phyloP scores from a whole-genome alignment of 1,284 basidiomycete genomes.

The Apiotrichum siamense region DNA sequence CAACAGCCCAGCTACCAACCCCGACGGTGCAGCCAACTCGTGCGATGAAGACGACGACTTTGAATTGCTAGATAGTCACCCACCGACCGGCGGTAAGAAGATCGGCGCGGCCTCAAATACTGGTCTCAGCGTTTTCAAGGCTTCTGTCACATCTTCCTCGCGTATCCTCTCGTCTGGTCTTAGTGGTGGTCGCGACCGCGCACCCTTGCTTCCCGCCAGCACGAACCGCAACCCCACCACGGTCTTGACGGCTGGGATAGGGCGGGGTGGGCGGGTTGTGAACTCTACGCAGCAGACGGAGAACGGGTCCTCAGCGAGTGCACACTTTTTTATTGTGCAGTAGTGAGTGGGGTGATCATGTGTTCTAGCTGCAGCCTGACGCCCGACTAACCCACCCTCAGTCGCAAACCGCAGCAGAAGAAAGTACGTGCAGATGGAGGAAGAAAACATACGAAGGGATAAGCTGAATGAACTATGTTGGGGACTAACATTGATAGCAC shows the following conservation, averaged over 20 bases:
- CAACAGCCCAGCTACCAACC: neutral
- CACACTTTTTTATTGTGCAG: slow-evolving; percentile 38
- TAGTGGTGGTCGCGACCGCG: neutral
- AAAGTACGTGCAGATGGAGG: slow-evolving; percentile 26
- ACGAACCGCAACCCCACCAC: neutral
- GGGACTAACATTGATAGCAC: slow-evolving; percentile 26
- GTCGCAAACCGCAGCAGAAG: slow-evolving; percentile 46
- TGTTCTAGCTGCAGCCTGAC: too few species aligned
- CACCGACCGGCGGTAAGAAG: neutral
- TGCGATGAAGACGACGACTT: slow-evolving; percentile 19
- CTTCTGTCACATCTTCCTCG: neutral
- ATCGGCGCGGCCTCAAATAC: too few species aligned
- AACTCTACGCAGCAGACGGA: slow-evolving; percentile 12
- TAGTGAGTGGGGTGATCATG: slow-evolving; percentile 35
- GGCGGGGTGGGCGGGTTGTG: slow-evolving; percentile 22
- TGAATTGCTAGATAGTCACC: neutral
- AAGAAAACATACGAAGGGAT: neutral
- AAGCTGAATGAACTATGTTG: neutral
- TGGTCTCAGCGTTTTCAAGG: too few species aligned
- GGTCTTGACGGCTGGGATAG: too few species aligned
- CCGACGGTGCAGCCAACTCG: slow-evolving; percentile 13
- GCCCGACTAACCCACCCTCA: slow-evolving; percentile 18
- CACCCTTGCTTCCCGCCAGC: neutral
- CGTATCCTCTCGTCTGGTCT: neutral
- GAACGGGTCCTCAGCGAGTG: slow-evolving; percentile 1